Percentiles rank a stretch among this genome's conserved stretches.
These are phyloP conservation scores for Astragalus membranaceus DNA, from an alignment of 306 rosid species.

Conservation along the genomic window DNA sequence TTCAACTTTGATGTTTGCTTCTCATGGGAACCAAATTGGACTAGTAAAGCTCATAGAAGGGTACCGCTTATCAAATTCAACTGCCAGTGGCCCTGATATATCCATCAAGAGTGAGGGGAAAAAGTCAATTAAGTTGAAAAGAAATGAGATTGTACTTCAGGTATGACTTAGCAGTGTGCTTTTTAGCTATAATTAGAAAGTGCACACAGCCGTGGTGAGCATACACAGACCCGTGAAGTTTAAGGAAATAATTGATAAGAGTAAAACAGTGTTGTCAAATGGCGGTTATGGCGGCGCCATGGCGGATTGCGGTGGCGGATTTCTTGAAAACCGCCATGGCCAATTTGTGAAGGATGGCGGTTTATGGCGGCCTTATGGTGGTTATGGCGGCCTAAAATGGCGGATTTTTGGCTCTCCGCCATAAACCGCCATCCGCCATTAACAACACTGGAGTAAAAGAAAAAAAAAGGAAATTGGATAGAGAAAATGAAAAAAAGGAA, in stretches of 20 bases:
- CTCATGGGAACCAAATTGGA: slow-evolving; percentile 89
- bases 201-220: not conserved
- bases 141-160: slow-evolving; percentile 85
- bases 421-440: no score
- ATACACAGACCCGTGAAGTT: not conserved
- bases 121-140: slow-evolving; percentile 77
- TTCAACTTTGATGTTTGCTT: slow-evolving; percentile 85
- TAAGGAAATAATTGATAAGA: not conserved
- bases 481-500: not conserved
- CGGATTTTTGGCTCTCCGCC: no score
- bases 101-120: slow-evolving; percentile 75
- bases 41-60: slow-evolving; percentile 85
- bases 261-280: no score
- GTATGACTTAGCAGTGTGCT: slow-evolving; percentile 31
- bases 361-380: no score
- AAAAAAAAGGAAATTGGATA: not conserved
- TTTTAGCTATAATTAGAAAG: not conserved
- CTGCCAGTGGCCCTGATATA: slow-evolving; percentile 57
- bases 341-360: no score
- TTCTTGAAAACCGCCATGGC: no score
- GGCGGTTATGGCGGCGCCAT: no score
- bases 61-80: slow-evolving; percentile 60
- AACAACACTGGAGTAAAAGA: no score
- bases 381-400: no score
- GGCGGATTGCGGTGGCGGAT: no score